Evolutionary conservation across 352 stramenopile species (phyloP), one percentile per base, ranked within the genome.

Genomic region (Phytophthora nicotianae): DNA sequence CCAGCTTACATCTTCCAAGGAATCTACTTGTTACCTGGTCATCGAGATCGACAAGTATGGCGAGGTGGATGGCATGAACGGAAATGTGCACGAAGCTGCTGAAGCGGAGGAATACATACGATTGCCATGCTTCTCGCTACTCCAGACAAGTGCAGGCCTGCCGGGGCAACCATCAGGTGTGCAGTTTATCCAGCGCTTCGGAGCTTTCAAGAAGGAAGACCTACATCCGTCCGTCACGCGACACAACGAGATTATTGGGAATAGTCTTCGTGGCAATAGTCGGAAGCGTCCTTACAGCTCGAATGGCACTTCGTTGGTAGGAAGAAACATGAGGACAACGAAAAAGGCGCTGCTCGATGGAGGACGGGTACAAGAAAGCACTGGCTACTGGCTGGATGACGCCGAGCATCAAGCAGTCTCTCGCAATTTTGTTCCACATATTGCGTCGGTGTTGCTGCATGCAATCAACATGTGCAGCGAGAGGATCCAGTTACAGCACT

Each of bases 11-110:
- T 88, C 81, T 4, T 93, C 85, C 6, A 95, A 95, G 40, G 83
- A 95, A 54, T 93, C 82, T 38, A 90, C 74, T 5, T 92, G 84
- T 52, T 95, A 95, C 53, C 57, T 95, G 33, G 83, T 95, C 16
- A 89, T 95, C 49, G 86, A 95, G 54, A 90, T 93, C 23, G 83
- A 95, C 58, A 92, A 91, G 62, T 90, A 93, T 47, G 72, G 81
- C 2, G 86, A 95, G 29, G 74, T 90, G 8, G 80, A 91, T 52
- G 75, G 79, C 6, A 67, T 83, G 37, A 86, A 79, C 17, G 64
- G 58, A 41, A 77, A 74, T 32, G 64, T 79, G 1, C 78, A 91
- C 33, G 81, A 91, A 59, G 59, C 73, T 14, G 38, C 71, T 1
- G 77, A 85, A 37, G 64, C 74, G 6, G 81, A 92, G 21, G 70